A percentile compares a stretch with the other conserved stretches of the same genome.
These are phyloP conservation scores for Diaporthe amygdali DNA, from an alignment of 2,329 filamentous ascomycete species.

Conservation along the genomic window DNA sequence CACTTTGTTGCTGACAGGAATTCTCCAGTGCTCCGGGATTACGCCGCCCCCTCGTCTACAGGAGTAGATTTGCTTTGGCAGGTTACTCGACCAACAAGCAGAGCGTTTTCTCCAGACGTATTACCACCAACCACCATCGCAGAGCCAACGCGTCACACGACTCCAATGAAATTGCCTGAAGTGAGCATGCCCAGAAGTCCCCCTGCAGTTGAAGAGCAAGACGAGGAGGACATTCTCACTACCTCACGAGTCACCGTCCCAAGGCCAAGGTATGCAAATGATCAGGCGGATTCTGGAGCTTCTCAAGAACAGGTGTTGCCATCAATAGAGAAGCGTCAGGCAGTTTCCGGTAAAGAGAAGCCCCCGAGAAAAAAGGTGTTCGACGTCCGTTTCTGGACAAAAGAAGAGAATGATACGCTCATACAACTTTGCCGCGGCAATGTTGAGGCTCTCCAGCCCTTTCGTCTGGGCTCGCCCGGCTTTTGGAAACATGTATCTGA, in stretches of 20 bases:
- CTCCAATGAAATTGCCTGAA: neutral
- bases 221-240: neutral
- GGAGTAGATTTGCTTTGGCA: neutral
- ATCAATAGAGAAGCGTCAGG: no score
- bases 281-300: fast-evolving
- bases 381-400: neutral
- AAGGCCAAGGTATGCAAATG: fast-evolving
- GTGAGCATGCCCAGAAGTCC: no score
- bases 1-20: neutral
- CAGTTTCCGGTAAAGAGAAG: no score
- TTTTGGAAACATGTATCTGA: neutral
- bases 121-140: neutral
- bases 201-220: neutral
- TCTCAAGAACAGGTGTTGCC: no score
- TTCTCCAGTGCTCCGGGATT: neutral
- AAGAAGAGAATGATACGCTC: neutral
- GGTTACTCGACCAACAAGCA: neutral
- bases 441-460: no score
- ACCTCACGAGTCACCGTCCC: neutral
- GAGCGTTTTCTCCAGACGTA: no score
- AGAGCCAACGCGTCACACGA: no score
- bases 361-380: no score
- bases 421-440: neutral
- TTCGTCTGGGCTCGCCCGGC: fast-evolving
- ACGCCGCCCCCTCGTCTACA: neutral